A percentile compares a stretch with the other conserved stretches of the same genome.
Evolutionary conservation across 768 basidiomycete genomes (phyloP).

Genomic region (Auriscalpium orientale): DNA sequence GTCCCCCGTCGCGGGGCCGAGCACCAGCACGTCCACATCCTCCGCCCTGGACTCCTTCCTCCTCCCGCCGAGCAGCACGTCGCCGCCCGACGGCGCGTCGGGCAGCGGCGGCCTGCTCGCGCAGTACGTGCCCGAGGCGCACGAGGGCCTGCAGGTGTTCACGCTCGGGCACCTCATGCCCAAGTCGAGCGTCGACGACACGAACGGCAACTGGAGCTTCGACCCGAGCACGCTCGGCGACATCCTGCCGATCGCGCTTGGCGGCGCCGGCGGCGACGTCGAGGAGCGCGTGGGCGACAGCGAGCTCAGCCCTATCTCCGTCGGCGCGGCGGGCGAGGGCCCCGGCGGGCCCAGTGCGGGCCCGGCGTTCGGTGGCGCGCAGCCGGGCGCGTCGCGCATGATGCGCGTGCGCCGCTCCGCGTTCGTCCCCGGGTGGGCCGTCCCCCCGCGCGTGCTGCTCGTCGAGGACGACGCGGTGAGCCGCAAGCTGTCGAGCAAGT

Average conservation of each 20-base stretch:
- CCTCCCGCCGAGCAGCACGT: not conserved
- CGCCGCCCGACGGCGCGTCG: conserved; percentile 13
- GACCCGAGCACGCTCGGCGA: conserved; percentile 31
- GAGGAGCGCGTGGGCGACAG: conserved; percentile 2
- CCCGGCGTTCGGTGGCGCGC: conserved; percentile 14
- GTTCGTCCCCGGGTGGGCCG: conserved; percentile 86
- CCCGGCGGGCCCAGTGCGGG: conserved; percentile 17
- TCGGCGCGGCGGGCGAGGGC: conserved; percentile 5
- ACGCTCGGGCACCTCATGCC: conserved; percentile 75
- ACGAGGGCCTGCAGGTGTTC: conserved; percentile 72
- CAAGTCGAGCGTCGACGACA: conserved; percentile 39
- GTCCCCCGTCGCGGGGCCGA: conserved; percentile 11
- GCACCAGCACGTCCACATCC: conserved; percentile 4
- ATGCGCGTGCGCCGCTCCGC: conserved; percentile 68
- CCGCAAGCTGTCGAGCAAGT: conserved; percentile 82
- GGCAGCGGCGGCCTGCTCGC: conserved; percentile 10
- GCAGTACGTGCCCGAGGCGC: conserved; percentile 18
- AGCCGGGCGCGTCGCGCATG: conserved; percentile 30
- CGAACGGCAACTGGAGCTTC: conserved; percentile 56
- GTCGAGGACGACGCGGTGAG: conserved; percentile 96
- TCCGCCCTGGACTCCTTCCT: conserved; percentile 6
- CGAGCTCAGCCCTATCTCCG: not conserved
- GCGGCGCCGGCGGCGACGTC: not conserved
- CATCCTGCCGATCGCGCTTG: conserved; percentile 4
- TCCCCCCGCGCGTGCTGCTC: conserved; percentile 82